phyloP scores from a whole-genome alignment of 129 eudicot genomes.

The Centaurea solstitialis region DNA sequence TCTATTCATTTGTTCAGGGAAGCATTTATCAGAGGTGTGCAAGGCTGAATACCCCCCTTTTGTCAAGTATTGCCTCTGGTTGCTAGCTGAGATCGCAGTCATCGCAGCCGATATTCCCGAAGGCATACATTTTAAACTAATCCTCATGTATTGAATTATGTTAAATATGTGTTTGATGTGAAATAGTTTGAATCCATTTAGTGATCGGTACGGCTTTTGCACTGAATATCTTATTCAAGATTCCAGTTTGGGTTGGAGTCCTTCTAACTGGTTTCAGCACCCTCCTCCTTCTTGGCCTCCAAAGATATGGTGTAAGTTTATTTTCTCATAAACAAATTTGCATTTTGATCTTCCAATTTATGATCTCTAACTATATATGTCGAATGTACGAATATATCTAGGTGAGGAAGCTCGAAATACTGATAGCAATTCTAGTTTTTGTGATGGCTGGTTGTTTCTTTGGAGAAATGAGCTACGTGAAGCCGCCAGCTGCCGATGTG shows the following conservation, averaged over 20 bases:
- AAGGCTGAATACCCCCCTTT: constrained; percentile 76
- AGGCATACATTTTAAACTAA: constrained; percentile 42
- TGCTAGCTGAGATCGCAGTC: constrained; percentile 83
- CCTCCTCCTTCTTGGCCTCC: constrained; percentile 61
- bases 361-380: too few species aligned
- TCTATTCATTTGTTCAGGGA: constrained; percentile 40
- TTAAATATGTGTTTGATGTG: not conserved
- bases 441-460: constrained; percentile 65
- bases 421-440: constrained; percentile 45
- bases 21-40: constrained; percentile 80
- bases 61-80: constrained; percentile 78
- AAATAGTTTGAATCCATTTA: constrained; percentile 11
- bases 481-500: constrained; percentile 48
- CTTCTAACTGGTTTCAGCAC: constrained; percentile 61
- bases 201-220: constrained; percentile 73
- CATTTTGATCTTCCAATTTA: not conserved
- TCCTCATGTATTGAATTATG: not conserved
- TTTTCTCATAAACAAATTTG: not conserved
- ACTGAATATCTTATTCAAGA: constrained; percentile 49
- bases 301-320: constrained; percentile 52
- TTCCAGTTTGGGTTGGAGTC: constrained; percentile 69
- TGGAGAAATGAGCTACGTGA: constrained; percentile 54
- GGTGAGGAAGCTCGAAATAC: constrained; percentile 53
- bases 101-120: constrained; percentile 97
- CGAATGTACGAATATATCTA: not conserved